Evolutionary conservation across 2,329 filamentous ascomycete genomes (phyloP).

Genomic region (Elsinoe arachidis): DNA sequence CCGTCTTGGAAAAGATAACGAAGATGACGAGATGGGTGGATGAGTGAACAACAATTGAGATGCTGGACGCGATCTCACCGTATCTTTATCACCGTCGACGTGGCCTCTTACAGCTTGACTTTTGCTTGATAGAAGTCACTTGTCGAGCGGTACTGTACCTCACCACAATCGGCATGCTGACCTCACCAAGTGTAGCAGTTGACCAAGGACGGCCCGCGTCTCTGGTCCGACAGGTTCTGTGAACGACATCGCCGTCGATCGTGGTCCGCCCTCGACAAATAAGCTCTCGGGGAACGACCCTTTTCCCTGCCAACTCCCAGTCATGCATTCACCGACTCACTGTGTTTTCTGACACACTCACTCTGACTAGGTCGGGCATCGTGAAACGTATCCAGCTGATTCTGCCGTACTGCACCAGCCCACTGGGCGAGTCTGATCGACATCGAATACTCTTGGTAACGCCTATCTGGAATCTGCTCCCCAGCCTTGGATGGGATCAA

Average conservation of each 20-base stretch:
- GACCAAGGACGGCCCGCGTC: neutral
- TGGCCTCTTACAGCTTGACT: neutral
- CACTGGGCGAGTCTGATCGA: slow-evolving; percentile 4
- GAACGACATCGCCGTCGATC: neutral
- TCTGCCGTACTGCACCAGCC: neutral
- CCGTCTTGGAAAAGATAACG: slow-evolving; percentile 1
- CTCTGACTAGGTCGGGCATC: neutral
- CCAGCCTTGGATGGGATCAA: neutral
- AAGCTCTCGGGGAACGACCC: neutral
- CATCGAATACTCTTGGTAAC: slow-evolving; percentile 2
- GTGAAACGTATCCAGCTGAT: slow-evolving; percentile 1
- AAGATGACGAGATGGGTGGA: neutral
- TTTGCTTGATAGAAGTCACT: neutral
- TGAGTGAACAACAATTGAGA: neutral
- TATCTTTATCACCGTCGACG: neutral
- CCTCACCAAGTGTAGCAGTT: neutral
- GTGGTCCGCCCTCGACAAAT: neutral
- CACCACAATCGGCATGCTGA: neutral
- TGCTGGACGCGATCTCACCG: neutral
- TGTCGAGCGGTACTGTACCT: neutral
- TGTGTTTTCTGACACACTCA: slow-evolving; percentile 4
- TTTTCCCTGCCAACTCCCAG: neutral
- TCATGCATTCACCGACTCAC: slow-evolving; percentile 9
- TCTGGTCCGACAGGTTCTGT: neutral
- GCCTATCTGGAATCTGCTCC: slow-evolving; percentile 4